Conservation (phyloP, 1,284 basidiomycete genomes). For the Xerocomus minutiporus region DNA sequence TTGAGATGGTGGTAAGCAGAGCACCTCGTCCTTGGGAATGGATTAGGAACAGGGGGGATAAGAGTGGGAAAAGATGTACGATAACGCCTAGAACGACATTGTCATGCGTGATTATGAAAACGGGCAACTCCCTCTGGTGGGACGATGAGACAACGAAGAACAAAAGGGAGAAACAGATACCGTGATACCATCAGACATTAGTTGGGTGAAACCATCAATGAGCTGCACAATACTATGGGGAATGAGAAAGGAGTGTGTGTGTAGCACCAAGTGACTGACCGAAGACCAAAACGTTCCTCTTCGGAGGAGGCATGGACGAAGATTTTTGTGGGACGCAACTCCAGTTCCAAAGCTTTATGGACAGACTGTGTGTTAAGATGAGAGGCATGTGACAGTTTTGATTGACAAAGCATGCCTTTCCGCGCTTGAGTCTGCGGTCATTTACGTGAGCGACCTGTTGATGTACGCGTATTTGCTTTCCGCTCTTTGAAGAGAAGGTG, state of each 20-base stretch:
- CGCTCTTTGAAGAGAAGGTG: slow-evolving; percentile 56
- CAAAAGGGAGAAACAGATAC: slow-evolving; percentile 21
- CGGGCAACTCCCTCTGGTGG: slow-evolving; percentile 64
- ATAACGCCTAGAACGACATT: slow-evolving; percentile 62
- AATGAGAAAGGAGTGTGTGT: background rate
- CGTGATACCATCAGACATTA: slow-evolving; percentile 49
- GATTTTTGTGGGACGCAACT: slow-evolving; percentile 62
- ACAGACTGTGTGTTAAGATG: slow-evolving; percentile 45
- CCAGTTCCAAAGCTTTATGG: slow-evolving; percentile 76
- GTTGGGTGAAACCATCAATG: slow-evolving; percentile 49
- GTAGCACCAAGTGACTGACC: slow-evolving; percentile 36
- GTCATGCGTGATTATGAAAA: slow-evolving; percentile 61
- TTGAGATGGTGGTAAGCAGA: slow-evolving; percentile 1
- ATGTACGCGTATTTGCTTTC: slow-evolving; percentile 65
- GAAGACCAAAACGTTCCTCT: slow-evolving; percentile 73
- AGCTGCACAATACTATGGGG: slow-evolving; percentile 56
- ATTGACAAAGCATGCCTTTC: slow-evolving; percentile 45
- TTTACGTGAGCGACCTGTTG: slow-evolving; percentile 55
- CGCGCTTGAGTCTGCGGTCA: slow-evolving; percentile 55
- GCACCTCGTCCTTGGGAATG: slow-evolving; percentile 41
- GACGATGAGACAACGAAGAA: background rate
- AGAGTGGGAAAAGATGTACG: slow-evolving; percentile 37
- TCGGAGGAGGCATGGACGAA: slow-evolving; percentile 43
- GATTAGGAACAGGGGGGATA: slow-evolving; percentile 1
- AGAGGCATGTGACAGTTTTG: background rate